phyloP scores from a whole-genome alignment of 306 rosid species.

The Trichosanthes truncata region DNA sequence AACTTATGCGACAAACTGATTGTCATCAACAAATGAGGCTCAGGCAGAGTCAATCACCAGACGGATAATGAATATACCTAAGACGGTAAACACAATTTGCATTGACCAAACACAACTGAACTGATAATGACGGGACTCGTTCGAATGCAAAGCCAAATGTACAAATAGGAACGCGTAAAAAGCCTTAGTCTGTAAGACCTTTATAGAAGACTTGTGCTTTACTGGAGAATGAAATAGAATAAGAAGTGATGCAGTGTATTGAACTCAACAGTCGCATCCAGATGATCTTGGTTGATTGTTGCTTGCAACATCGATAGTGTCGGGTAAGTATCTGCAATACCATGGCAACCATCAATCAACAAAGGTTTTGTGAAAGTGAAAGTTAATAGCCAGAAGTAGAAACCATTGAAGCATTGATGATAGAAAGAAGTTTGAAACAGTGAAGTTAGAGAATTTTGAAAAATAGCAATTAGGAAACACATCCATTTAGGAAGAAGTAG shows the following conservation, averaged over 20 bases:
- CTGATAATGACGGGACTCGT: neutral
- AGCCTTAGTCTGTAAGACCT: neutral
- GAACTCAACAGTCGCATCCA: constrained; percentile 84
- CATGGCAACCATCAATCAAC: constrained; percentile 1
- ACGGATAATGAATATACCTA: constrained; percentile 1
- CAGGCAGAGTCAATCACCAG: neutral
- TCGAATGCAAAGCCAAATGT: constrained; percentile 1
- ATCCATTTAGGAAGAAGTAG: neutral
- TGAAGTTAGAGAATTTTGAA: neutral
- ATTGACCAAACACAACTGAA: constrained; percentile 14
- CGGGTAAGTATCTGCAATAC: constrained; percentile 81
- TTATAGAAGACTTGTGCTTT: constrained; percentile 24
- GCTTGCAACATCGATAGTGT: constrained; percentile 86
- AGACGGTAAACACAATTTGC: constrained; percentile 11
- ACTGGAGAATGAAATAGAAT: constrained; percentile 24
- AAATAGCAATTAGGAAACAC: neutral
- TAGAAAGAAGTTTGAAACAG: neutral
- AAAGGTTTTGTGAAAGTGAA: neutral
- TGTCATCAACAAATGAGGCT: constrained; percentile 7
- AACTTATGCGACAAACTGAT: constrained; percentile 5
- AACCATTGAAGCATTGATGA: neutral
- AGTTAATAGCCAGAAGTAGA: neutral
- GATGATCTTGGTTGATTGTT: constrained; percentile 68
- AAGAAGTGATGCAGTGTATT: constrained; percentile 9
- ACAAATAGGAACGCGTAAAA: constrained; percentile 9